These are phyloP conservation scores for Mucuna pruriens DNA, from an alignment of 306 rosid species.

Conservation along the genomic window DNA sequence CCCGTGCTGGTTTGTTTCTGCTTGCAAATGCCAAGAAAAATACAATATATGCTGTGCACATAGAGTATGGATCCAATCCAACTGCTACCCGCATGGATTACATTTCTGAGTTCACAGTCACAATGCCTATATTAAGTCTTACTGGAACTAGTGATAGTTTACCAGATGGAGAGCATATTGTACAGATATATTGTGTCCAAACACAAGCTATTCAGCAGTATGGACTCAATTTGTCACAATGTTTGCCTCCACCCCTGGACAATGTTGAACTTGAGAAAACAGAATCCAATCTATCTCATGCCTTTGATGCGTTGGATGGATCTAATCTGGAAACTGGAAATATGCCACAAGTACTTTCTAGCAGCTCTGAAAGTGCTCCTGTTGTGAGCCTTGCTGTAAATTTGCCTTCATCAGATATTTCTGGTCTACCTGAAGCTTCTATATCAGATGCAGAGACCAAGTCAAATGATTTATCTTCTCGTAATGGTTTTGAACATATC, in stretches of 20 bases:
- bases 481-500: conserved; percentile 50
- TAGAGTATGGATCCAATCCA: conserved; percentile 74
- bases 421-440: conserved; percentile 48
- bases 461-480: conserved; percentile 48
- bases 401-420: conserved; percentile 56
- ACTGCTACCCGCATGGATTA: conserved; percentile 76
- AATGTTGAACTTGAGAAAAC: conserved; percentile 56
- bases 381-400: conserved; percentile 38
- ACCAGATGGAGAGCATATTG: conserved; percentile 69
- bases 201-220: conserved; percentile 87
- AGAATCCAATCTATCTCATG: conserved; percentile 42
- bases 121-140: conserved; percentile 79
- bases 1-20: conserved; percentile 64
- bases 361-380: conserved; percentile 51
- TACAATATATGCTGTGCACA: conserved; percentile 75
- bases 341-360: conserved; percentile 38
- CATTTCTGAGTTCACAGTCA: conserved; percentile 73
- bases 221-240: conserved; percentile 69
- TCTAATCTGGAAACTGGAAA: conserved; percentile 46
- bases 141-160: conserved; percentile 70
- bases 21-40: conserved; percentile 85
- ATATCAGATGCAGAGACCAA: conserved; percentile 47
- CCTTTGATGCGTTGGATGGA: conserved; percentile 49
- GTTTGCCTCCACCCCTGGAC: conserved; percentile 73
- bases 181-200: conserved; percentile 76